phyloP scores from a whole-genome alignment of 495 filamentous ascomycete species.

The Podospora didyma region DNA sequence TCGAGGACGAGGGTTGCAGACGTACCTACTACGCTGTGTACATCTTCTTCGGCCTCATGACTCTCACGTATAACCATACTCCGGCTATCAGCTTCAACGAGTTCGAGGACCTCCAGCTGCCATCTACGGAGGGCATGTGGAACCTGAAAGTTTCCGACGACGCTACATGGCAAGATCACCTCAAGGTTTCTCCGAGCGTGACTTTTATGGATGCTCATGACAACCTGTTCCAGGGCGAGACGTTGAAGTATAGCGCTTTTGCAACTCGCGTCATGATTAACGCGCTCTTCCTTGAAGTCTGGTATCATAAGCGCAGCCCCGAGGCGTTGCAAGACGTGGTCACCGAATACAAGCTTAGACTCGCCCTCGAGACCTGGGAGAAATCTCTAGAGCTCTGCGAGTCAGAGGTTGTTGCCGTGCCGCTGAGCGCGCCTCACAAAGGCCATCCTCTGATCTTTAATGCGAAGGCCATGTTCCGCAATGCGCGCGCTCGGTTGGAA shows the following conservation, averaged over 20 bases:
- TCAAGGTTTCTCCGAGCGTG: constrained; percentile 63
- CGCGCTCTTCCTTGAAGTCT: constrained; percentile 95
- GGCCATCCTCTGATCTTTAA: constrained; percentile 99
- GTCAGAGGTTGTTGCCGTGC: constrained; percentile 84
- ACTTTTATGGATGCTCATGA: constrained; percentile 94
- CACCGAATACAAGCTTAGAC: constrained; percentile 94
- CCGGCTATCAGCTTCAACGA: constrained; percentile 96
- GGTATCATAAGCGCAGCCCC: constrained; percentile 96
- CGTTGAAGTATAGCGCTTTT: constrained; percentile 91
- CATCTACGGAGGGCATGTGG: constrained; percentile 93
- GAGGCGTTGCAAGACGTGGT: constrained; percentile 95
- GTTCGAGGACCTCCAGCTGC: constrained; percentile 87
- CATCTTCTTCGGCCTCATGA: constrained; percentile 96
- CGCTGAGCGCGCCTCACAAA: constrained; percentile 91
- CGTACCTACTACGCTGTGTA: constrained; percentile 99
- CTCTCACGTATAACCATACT: constrained; percentile 95
- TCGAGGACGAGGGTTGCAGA: constrained; percentile 93
- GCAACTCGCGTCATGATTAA: constrained; percentile 99
- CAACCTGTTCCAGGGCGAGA: constrained; percentile 88
- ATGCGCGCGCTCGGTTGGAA: constrained; percentile 86
- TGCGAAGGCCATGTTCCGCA: constrained; percentile 95
- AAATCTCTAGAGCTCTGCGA: constrained; percentile 91
- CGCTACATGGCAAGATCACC: constrained; percentile 72
- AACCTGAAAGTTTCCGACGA: constrained; percentile 80
- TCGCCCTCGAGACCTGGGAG: constrained; percentile 97